Base-by-base conservation (phyloP, 495 filamentous ascomycete genomes). In the Jackrogersella multiformis region DNA sequence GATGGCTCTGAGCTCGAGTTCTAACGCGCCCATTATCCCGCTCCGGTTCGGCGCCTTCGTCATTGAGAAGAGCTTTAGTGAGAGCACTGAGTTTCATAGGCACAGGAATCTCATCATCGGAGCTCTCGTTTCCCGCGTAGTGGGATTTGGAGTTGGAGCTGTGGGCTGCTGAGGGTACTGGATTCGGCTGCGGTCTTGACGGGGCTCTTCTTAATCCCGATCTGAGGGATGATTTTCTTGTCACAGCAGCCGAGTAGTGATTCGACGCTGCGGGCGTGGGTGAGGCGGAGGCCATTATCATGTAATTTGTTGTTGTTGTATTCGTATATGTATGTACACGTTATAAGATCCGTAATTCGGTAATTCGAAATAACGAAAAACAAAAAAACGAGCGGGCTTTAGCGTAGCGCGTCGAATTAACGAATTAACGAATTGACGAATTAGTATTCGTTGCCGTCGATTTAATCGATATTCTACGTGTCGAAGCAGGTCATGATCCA, bases 51-150 rank as follows among this genome's bases (percentile, higher is more conserved):
- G 84, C 74, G 10, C 84, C 85, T 49, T 87, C 86, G 66, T 89
- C 88, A 56, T 89, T 87, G 5, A 94, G 79, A 10, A 94, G 78
- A 20, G 90, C 90, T 69, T 92, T 92, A 7, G 90, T 91, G 34
- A 90, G 84, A 32, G 91, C 91, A 69, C 90, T 93, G 70, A 92
- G 88, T 74, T 90, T 92, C 76, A 92, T 90, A 61, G 89, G 90
- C 21, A 87, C 81, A 18, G 85, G 86, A 6, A 85, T 81, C 65
- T 90, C 88, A 59, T 92, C 90, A 70, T 94, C 91, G 15, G 90
- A 92, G 78, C 90, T 93, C 70, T 93, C 90, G 52, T 78, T 72
- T 30, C 69, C 62, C 3, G 73, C 71, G 66, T 73, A 71, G 24
- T 75, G 73, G 28, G 77, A 56, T 26, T 67, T 71, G 34, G 72